Percentiles rank a stretch among this genome's conserved stretches.
These are phyloP conservation scores for Leishmania aethiopica DNA, from an alignment of 208 protist species.

Conservation along the genomic window DNA sequence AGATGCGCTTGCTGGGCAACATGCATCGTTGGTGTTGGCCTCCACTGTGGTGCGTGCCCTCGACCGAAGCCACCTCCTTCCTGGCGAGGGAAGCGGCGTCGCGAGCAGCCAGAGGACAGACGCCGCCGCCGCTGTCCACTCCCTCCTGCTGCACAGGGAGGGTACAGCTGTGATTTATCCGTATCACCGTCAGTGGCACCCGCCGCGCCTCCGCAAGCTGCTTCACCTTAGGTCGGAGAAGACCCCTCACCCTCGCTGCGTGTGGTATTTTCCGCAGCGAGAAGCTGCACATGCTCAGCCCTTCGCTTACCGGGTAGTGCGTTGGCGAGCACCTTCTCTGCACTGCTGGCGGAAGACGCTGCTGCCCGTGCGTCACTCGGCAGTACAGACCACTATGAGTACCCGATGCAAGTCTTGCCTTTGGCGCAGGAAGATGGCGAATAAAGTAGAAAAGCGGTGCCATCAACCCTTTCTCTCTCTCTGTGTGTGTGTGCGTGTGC, in stretches of 20 bases:
- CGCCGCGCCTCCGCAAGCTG: not conserved
- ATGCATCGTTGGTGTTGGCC: not conserved
- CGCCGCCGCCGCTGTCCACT: not conserved
- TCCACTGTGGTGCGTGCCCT: not conserved
- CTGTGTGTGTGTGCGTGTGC: not conserved
- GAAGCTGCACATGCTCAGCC: not conserved
- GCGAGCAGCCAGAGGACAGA: not conserved
- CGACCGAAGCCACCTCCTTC: not conserved
- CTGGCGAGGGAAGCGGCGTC: too few relatives aligned
- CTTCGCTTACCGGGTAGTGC: not conserved
- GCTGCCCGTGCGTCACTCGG: not conserved
- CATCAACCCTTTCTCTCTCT: not conserved
- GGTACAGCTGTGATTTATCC: not conserved
- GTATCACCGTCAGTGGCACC: not conserved
- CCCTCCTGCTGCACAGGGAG: not conserved
- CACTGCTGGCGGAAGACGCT: slow-evolving; percentile 3
- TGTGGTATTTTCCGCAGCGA: not conserved
- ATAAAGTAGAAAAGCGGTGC: not conserved
- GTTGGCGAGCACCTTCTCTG: not conserved
- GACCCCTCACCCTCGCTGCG: not conserved
- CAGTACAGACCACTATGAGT: slow-evolving; percentile 7
- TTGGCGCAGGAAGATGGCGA: not conserved
- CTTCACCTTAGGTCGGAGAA: not conserved
- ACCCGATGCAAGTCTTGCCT: not conserved
- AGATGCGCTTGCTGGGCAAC: not conserved